These are phyloP conservation scores for Camillea tinctor DNA, from an alignment of 2,329 filamentous ascomycete genomes.

Conservation along the genomic window DNA sequence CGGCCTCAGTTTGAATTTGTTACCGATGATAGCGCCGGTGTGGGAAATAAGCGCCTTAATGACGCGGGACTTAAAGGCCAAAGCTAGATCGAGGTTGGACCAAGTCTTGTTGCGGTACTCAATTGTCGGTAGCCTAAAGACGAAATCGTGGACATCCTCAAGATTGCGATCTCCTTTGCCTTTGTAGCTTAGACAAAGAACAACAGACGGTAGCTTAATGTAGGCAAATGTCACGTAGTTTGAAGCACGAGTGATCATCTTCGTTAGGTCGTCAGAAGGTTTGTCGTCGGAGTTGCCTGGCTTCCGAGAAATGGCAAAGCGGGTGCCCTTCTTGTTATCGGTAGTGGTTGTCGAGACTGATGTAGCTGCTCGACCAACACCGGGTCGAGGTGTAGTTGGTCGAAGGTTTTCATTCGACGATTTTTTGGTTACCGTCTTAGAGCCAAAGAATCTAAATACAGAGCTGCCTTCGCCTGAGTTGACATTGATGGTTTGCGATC, in stretches of 20 bases:
- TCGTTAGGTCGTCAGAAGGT: conserved; percentile 83
- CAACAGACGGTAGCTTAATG: conserved; percentile 91
- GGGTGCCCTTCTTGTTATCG: conserved; percentile 48
- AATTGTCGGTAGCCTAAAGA: conserved; percentile 90
- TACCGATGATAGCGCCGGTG: conserved; percentile 92
- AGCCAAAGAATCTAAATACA: conserved; percentile 52
- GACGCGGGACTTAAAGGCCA: conserved; percentile 91
- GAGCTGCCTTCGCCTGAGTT: conserved; percentile 47
- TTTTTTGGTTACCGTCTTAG: conserved; percentile 50
- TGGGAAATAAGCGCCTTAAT: conserved; percentile 93
- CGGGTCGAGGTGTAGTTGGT: conserved; percentile 40
- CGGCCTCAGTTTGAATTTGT: conserved; percentile 92
- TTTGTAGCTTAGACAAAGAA: conserved; percentile 94
- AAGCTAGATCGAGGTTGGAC: conserved; percentile 92
- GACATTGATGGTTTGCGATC: conserved; percentile 49
- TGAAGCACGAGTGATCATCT: conserved; percentile 93
- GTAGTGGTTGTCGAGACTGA: conserved; percentile 35
- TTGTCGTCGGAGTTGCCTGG: conserved; percentile 54
- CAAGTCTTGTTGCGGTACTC: conserved; percentile 99
- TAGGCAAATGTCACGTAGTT: conserved; percentile 98
- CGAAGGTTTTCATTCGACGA: conserved; percentile 57
- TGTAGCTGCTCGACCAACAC: conserved; percentile 47
- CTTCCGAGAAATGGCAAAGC: conserved; percentile 56
- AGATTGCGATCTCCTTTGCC: conserved; percentile 93
- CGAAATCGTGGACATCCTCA: conserved; percentile 95